Percentiles rank a stretch among this genome's conserved stretches.
Evolutionary conservation across 495 filamentous ascomycete genomes (phyloP).

Genomic region (Podospora pseudoanserina): DNA sequence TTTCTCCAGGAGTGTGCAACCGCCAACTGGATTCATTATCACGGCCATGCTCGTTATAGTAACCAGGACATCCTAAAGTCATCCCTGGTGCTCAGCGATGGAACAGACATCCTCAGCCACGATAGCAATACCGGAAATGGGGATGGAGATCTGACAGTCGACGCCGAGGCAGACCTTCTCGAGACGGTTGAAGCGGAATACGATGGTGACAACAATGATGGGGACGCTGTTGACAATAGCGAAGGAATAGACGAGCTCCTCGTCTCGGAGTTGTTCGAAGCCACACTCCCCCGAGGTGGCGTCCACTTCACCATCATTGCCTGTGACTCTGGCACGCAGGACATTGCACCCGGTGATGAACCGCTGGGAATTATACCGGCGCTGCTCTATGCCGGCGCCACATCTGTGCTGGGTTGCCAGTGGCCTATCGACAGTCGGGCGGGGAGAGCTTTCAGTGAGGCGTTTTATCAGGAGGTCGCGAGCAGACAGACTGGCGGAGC

Average conservation of each 20-base stretch:
- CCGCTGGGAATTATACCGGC: conserved; percentile 2
- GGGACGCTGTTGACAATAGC: background rate
- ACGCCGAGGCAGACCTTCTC: background rate
- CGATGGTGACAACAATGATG: background rate
- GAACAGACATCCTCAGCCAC: background rate
- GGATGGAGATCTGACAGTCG: background rate
- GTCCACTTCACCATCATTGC: conserved; percentile 6
- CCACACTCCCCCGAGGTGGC: background rate
- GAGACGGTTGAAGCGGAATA: background rate
- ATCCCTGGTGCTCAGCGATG: background rate
- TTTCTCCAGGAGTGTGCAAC: background rate
- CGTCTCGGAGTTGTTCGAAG: background rate
- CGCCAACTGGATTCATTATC: conserved; percentile 4
- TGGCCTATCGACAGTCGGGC: conserved; percentile 2
- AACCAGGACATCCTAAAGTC: background rate
- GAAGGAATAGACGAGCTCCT: background rate
- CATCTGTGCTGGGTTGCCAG: background rate
- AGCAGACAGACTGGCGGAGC: background rate
- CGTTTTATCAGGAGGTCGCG: background rate
- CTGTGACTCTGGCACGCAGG: conserved; percentile 5
- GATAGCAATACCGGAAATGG: background rate
- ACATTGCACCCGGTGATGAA: conserved; percentile 4
- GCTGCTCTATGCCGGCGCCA: conserved; percentile 8
- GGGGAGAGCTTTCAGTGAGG: conserved; percentile 4
- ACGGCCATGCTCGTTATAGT: background rate